These are phyloP conservation scores for Fusarium paranaense DNA, from an alignment of 2,329 filamentous ascomycete genomes.

Conservation along the genomic window DNA sequence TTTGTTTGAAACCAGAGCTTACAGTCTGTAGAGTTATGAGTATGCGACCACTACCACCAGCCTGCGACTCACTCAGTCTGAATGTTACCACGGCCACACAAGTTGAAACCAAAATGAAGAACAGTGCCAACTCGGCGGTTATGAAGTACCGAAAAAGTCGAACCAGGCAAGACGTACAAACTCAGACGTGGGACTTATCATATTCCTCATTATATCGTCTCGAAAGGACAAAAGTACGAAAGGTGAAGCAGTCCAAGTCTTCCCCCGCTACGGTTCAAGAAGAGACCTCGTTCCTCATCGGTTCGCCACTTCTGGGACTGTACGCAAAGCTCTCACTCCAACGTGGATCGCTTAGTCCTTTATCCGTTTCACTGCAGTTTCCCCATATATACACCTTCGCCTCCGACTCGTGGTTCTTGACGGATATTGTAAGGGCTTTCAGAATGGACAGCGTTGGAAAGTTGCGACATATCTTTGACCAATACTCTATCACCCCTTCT, in stretches of 20 bases:
- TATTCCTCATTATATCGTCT: background rate
- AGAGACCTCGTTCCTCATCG: conserved; percentile 5
- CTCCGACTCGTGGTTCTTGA: background rate
- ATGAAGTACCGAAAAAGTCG: background rate
- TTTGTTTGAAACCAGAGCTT: background rate
- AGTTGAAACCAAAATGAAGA: background rate
- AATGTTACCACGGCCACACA: background rate
- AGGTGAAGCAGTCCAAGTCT: background rate
- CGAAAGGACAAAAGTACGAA: background rate
- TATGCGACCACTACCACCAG: background rate
- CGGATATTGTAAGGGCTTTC: background rate
- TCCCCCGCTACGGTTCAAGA: background rate
- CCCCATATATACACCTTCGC: background rate
- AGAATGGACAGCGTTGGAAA: background rate
- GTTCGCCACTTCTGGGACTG: background rate
- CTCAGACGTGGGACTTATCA: background rate
- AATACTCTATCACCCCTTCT: background rate
- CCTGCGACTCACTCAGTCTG: background rate
- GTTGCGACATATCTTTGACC: background rate
- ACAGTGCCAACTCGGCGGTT: background rate
- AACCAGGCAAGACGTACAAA: background rate
- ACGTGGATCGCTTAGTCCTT: background rate
- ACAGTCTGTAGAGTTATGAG: background rate
- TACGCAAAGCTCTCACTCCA: conserved; percentile 1
- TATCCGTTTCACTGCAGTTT: background rate